phyloP scores from a whole-genome alignment of 768 basidiomycete genomes.

The Psilocybe cyanescens region DNA sequence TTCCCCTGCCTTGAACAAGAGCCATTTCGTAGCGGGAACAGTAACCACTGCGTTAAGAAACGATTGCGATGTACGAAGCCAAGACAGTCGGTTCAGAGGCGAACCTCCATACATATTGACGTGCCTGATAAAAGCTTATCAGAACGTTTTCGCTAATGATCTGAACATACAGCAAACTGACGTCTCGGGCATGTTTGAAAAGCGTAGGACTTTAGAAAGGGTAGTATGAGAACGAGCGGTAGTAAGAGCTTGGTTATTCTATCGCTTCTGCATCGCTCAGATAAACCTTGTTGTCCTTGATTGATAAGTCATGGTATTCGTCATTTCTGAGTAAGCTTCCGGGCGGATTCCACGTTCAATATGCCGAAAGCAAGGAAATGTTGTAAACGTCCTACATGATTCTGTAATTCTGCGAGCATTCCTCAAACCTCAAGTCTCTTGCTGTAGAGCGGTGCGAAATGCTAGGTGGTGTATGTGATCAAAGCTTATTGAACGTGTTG shows the following conservation, averaged over 20 bases:
- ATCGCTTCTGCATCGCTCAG: background rate
- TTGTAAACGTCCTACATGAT: background rate
- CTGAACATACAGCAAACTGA: conserved; percentile 14
- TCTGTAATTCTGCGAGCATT: background rate
- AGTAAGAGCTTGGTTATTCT: background rate
- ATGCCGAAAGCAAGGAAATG: background rate
- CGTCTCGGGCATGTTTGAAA: conserved; percentile 23
- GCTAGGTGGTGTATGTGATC: too few species aligned
- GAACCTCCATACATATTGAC: conserved; percentile 59
- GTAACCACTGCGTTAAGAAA: conserved; percentile 76
- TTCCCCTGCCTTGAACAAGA: conserved; percentile 75
- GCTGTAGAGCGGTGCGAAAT: too few species aligned
- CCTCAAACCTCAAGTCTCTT: too few species aligned
- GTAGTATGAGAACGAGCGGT: background rate
- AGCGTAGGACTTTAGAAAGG: background rate
- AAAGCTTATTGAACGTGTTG: too few species aligned
- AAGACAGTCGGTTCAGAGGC: conserved; percentile 80
- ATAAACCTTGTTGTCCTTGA: background rate
- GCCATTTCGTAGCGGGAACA: conserved; percentile 69
- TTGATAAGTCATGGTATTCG: conserved; percentile 9
- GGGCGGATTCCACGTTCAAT: background rate
- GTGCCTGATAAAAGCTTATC: conserved; percentile 21
- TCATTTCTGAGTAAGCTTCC: conserved; percentile 8
- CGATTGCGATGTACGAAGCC: conserved; percentile 73
- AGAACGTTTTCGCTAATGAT: background rate